Evolutionary conservation across 371 early-diverging fungal species (phyloP).

Genomic region (Syncephalastrum sp.): DNA sequence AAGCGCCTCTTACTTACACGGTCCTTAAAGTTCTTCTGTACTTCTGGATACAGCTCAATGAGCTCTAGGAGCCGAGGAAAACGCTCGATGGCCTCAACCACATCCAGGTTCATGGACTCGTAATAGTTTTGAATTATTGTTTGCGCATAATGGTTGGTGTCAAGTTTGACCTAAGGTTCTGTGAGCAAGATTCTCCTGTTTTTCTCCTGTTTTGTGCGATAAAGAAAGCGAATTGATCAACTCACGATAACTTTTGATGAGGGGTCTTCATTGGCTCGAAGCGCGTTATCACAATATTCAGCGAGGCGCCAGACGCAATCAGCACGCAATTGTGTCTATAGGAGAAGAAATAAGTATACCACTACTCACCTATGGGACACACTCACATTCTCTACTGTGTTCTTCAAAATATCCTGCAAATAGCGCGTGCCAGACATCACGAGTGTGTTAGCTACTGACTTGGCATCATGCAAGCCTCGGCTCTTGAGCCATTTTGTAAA

Average conservation of each 20-base stretch:
- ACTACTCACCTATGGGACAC: neutral
- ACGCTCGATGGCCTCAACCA: conserved; percentile 51
- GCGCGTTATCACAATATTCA: conserved; percentile 36
- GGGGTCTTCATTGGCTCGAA: conserved; percentile 17
- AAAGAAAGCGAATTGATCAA: neutral
- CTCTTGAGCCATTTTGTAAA: neutral
- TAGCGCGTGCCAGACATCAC: neutral
- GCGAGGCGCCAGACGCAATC: conserved; percentile 36
- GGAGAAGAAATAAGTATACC: too few relatives aligned
- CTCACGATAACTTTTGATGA: conserved; percentile 10
- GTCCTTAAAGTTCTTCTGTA: conserved; percentile 28
- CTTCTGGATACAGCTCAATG: conserved; percentile 53
- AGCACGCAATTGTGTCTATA: conserved; percentile 15
- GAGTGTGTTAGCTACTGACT: conserved; percentile 1
- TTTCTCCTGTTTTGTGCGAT: too few relatives aligned
- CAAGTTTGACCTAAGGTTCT: conserved; percentile 15
- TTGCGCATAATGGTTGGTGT: conserved; percentile 31
- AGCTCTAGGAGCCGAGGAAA: conserved; percentile 73
- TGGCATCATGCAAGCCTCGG: too few relatives aligned
- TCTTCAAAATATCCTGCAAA: conserved; percentile 6
- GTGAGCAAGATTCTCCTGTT: neutral
- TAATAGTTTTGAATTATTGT: conserved; percentile 53
- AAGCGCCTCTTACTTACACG: conserved; percentile 17
- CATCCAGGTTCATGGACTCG: conserved; percentile 40
- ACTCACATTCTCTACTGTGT: conserved; percentile 14